Percentiles rank a stretch among this genome's conserved stretches.
These are phyloP conservation scores for Sphaerobolus stellatus DNA, from an alignment of 1,284 basidiomycete species.

Conservation along the genomic window DNA sequence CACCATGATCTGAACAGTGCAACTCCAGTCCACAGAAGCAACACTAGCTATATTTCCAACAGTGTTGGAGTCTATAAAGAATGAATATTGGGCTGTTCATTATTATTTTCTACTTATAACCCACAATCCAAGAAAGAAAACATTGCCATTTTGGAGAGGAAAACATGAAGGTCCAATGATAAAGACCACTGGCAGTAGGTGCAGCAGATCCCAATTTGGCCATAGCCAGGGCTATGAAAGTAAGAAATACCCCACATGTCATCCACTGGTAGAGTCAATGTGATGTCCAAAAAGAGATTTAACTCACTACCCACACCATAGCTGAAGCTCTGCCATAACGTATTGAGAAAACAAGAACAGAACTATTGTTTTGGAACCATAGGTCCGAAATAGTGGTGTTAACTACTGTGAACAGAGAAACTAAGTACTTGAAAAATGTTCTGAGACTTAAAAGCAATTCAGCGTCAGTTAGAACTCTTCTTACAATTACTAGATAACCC, in stretches of 20 bases:
- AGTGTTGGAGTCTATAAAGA: slow-evolving; percentile 29
- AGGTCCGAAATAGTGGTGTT: no score
- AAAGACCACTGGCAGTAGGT: slow-evolving; percentile 34
- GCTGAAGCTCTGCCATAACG: not conserved
- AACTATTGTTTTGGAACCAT: no score
- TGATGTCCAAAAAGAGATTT: no score
- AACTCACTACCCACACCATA: not conserved
- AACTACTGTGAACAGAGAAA: not conserved
- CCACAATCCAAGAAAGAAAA: slow-evolving; percentile 36
- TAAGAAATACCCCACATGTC: slow-evolving; percentile 1
- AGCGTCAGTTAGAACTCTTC: not conserved
- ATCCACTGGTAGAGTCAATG: not conserved
- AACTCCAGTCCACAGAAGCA: slow-evolving; percentile 47
- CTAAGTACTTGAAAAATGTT: not conserved
- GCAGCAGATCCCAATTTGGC: slow-evolving; percentile 23
- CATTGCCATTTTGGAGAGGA: slow-evolving; percentile 25
- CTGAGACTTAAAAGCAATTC: not conserved
- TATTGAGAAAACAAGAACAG: not conserved
- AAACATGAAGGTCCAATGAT: slow-evolving; percentile 32
- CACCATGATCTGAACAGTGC: slow-evolving; percentile 38
- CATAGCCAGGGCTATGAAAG: slow-evolving; percentile 28
- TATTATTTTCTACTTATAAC: slow-evolving; percentile 21
- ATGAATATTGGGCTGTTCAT: slow-evolving; percentile 1
- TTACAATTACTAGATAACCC: no score
- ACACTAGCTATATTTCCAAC: slow-evolving; percentile 38